Evolutionary conservation across 345 rosid species (phyloP).

Genomic region (Streptanthus diversifolius): DNA sequence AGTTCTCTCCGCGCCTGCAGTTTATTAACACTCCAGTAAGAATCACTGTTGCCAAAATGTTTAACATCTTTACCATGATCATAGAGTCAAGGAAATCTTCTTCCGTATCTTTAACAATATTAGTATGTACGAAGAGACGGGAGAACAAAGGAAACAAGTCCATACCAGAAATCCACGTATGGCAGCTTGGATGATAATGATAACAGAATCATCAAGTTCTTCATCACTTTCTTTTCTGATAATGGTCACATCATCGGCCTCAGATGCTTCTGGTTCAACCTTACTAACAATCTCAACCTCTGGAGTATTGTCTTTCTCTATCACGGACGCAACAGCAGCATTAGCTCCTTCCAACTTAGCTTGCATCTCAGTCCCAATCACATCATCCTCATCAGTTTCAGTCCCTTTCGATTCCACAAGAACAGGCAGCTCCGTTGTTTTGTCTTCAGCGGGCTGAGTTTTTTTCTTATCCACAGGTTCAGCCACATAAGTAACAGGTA

Average conservation of each 20-base stretch:
- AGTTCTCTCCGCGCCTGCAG: conserved; percentile 63
- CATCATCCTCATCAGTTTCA: conserved; percentile 21
- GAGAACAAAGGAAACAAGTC: background rate
- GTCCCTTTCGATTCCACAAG: conserved; percentile 33
- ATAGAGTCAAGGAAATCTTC: background rate
- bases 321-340: conserved; percentile 1
- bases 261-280: conserved; percentile 30
- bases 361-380: background rate
- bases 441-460: background rate
- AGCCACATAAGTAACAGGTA: conserved; percentile 24
- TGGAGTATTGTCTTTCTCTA: conserved; percentile 18
- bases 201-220: conserved; percentile 43
- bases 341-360: background rate
- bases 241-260: conserved; percentile 34
- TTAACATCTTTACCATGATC: background rate
- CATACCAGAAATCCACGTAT: conserved; percentile 58
- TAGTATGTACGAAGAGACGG: background rate
- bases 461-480: conserved; percentile 26
- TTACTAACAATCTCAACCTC: conserved; percentile 28
- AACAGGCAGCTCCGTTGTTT: conserved; percentile 17
- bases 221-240: conserved; percentile 29
- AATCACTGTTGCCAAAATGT: background rate
- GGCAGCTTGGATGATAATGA: conserved; percentile 55
- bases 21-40: background rate
- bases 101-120: background rate